Base-by-base conservation (phyloP, 2,329 filamentous ascomycete genomes). In the Neopestalotiopsis sp. region DNA sequence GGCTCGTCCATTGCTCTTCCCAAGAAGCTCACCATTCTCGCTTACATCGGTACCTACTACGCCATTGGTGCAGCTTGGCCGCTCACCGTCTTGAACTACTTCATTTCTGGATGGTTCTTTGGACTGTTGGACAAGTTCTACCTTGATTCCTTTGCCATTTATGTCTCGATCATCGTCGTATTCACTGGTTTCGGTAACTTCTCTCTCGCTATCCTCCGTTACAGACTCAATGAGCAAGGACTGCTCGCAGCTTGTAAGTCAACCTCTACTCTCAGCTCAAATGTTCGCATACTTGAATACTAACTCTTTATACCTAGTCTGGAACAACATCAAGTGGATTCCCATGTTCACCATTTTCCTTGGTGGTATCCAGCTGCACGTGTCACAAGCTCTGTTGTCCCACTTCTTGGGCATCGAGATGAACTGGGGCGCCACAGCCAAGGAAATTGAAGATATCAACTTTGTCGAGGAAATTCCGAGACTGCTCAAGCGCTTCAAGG, bases 11-110 rank as follows among this genome's bases (percentile, higher is more conserved):
- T 94, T 76, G 90, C 90, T 14, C 87, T 94, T 71, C 92, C 91
- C 3, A 92, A 90, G 75, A 94, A 94, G 82, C 84, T 94, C 74
- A 94, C 91, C 64, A 89, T 94, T 72, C 82, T 93, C 77, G 91
- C 91, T 2, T 94, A 94, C 78, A 92, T 94, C 71, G 92, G 92
- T 62, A 94, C 92, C 2, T 94, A 94, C 81, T 94, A 94, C 78
- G 92, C 92, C 71, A 92, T 94, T 70, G 92, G 89, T 34, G 91
- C 91, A 7, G 90, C 91, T 30, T 94, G 92, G 91, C 84, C 93
- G 75, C 85, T 94, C 82, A 94, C 91, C 1, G 84, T 89, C 6
- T 84, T 85, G 78, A 94, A 94, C 82, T 94, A 94, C 82, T 93
- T 94, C 80, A 81, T 92, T 57, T 88, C 91, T 72, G 92, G 92